Conservation (phyloP, 1,284 basidiomycete genomes). For the Pholiota adiposa region DNA sequence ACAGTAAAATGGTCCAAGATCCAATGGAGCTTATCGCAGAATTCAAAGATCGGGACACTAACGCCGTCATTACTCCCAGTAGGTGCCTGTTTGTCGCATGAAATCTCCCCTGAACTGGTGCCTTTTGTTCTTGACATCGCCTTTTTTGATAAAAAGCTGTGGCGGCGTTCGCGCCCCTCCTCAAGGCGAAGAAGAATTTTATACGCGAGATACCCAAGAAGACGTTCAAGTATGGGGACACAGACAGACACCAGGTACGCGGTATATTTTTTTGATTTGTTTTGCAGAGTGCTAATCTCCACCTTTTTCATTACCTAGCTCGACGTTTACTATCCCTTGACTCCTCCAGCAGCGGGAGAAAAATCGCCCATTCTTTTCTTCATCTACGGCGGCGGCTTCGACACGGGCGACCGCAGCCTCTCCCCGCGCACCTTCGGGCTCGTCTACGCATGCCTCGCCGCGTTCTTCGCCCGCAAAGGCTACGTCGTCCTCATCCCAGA, state of each 20-base stretch:
- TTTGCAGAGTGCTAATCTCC: neutral
- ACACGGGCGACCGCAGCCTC: slow-evolving; percentile 48
- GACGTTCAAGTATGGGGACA: slow-evolving; percentile 59
- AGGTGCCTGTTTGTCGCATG: slow-evolving; percentile 25
- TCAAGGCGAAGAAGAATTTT: slow-evolving; percentile 27
- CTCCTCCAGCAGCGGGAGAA: slow-evolving; percentile 21
- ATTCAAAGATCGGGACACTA: slow-evolving; percentile 35
- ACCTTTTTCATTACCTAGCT: slow-evolving; percentile 25
- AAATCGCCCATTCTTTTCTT: slow-evolving; percentile 61
- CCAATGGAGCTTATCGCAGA: slow-evolving; percentile 39
- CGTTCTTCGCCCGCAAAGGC: slow-evolving; percentile 62
- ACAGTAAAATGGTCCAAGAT: neutral
- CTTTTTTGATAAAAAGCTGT: slow-evolving; percentile 36
- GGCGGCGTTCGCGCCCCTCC: slow-evolving; percentile 41
- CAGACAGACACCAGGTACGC: slow-evolving; percentile 55
- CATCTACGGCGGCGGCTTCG: slow-evolving; percentile 67
- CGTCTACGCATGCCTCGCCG: slow-evolving; percentile 55
- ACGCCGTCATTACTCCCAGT: slow-evolving; percentile 44
- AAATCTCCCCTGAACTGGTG: neutral
- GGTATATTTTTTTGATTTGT: neutral
- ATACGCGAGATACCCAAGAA: slow-evolving; percentile 39
- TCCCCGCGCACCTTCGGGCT: slow-evolving; percentile 49
- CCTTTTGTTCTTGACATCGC: neutral
- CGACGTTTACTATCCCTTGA: slow-evolving; percentile 59
- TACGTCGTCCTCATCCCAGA: slow-evolving; percentile 65